These are phyloP conservation scores for Leishmania turanica DNA, from an alignment of 208 protist species.

Conservation along the genomic window DNA sequence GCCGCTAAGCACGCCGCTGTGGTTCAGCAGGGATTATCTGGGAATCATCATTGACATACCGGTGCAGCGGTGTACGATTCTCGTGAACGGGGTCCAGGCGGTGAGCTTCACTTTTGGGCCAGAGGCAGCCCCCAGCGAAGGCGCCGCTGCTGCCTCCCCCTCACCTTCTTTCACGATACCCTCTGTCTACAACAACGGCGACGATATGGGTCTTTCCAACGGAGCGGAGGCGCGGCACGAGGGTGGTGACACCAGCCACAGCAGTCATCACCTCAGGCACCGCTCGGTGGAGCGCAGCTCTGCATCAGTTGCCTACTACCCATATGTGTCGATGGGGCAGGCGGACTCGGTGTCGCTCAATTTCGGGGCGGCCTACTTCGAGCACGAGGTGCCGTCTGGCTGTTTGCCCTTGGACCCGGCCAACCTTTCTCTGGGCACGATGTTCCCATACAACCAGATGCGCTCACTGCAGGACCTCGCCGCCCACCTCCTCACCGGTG, in stretches of 20 bases:
- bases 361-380: slow-evolving; percentile 88
- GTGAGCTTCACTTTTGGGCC: slow-evolving; percentile 55
- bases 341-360: slow-evolving; percentile 79
- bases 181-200: background rate
- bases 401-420: slow-evolving; percentile 84
- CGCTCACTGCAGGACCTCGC: slow-evolving; percentile 86
- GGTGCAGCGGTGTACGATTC: slow-evolving; percentile 56
- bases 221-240: background rate
- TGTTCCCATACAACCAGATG: slow-evolving; percentile 90
- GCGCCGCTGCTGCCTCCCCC: slow-evolving; percentile 25
- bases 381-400: slow-evolving; percentile 71
- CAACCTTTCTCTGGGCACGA: slow-evolving; percentile 69
- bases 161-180: slow-evolving; percentile 7
- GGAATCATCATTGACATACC: slow-evolving; percentile 81
- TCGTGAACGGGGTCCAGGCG: slow-evolving; percentile 71
- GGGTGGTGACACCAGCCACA: background rate
- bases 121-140: slow-evolving; percentile 29
- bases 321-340: slow-evolving; percentile 72
- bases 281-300: background rate
- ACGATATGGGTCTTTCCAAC: background rate
- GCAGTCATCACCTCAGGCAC: background rate
- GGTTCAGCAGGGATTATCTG: slow-evolving; percentile 76
- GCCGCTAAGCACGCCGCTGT: slow-evolving; percentile 32
- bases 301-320: slow-evolving; percentile 50
- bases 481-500: slow-evolving; percentile 67